Conservation (phyloP, 352 stramenopile genomes). For the Pythium sp. region DNA sequence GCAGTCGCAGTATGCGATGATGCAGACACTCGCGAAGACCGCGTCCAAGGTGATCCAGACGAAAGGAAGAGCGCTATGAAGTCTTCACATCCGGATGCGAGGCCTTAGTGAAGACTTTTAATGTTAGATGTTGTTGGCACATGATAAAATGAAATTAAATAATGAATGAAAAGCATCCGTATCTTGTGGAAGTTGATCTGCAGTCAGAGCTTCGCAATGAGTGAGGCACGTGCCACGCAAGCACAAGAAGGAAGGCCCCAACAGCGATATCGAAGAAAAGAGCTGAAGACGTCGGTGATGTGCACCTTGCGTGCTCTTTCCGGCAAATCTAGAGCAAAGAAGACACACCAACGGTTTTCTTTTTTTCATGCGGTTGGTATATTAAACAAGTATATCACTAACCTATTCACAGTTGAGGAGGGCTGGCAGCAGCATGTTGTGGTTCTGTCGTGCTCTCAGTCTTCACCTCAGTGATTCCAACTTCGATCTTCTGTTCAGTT, state of each 20-base stretch:
- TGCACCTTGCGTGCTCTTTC: not conserved
- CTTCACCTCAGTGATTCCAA: not conserved
- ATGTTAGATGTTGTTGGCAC: not conserved
- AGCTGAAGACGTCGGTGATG: no score
- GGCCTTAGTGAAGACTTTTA: not conserved
- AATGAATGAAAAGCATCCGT: not conserved
- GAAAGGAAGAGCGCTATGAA: not conserved
- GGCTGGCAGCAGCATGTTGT: not conserved
- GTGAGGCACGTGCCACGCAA: no score
- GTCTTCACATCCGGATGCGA: not conserved
- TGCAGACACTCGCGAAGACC: not conserved
- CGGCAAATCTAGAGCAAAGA: not conserved
- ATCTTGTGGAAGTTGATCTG: no score
- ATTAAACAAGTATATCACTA: slow-evolving; percentile 8
- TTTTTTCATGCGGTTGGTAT: not conserved
- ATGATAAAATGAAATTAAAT: not conserved
- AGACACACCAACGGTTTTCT: not conserved
- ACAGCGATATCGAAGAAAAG: not conserved
- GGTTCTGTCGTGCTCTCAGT: not conserved
- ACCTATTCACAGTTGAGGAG: not conserved
- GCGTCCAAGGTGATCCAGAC: slow-evolving; percentile 2
- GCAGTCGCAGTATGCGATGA: slow-evolving; percentile 1
- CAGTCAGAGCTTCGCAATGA: no score
- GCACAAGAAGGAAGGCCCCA: no score
- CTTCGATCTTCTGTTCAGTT: not conserved